A percentile compares a stretch with the other conserved stretches of the same genome.
These are phyloP conservation scores for Dothistroma septosporum DNA, from an alignment of 2,329 filamentous ascomycete genomes.

Conservation along the genomic window DNA sequence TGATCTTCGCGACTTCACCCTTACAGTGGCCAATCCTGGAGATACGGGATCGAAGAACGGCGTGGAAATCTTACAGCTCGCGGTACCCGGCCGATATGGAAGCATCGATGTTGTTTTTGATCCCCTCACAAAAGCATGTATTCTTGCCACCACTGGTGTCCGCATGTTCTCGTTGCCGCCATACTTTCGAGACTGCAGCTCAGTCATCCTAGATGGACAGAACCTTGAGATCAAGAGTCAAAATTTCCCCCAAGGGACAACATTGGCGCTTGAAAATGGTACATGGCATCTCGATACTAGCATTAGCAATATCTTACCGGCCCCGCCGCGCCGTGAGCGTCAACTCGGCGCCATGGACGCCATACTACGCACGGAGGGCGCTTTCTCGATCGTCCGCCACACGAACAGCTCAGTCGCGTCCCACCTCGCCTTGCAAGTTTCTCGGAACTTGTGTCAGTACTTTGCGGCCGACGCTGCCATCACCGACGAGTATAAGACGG, in stretches of 20 bases:
- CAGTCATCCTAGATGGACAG: conserved; percentile 18
- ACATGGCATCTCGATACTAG: conserved; percentile 7
- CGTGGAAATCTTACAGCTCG: conserved; percentile 48
- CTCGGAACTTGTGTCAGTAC: conserved; percentile 57
- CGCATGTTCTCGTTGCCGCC: conserved; percentile 26
- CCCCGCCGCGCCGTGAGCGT: conserved; percentile 38
- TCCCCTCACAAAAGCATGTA: conserved; percentile 31
- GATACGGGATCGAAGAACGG: conserved; percentile 52
- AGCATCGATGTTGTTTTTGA: conserved; percentile 42
- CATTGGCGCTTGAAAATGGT: background rate
- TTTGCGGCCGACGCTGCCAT: conserved; percentile 52
- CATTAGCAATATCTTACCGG: background rate
- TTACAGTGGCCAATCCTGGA: conserved; percentile 51
- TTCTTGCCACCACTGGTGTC: conserved; percentile 43
- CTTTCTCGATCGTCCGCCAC: conserved; percentile 42
- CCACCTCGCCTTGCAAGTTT: conserved; percentile 51
- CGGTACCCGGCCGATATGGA: conserved; percentile 49
- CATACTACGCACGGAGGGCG: conserved; percentile 47
- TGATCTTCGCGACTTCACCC: conserved; percentile 40
- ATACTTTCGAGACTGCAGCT: conserved; percentile 17
- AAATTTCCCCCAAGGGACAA: background rate
- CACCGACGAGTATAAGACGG: conserved; percentile 22
- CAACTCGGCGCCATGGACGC: conserved; percentile 54
- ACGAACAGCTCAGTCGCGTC: conserved; percentile 20
- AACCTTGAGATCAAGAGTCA: background rate